These are phyloP conservation scores for Fagopyrum tataricum DNA, from an alignment of 148 eudicot species.

Conservation along the genomic window DNA sequence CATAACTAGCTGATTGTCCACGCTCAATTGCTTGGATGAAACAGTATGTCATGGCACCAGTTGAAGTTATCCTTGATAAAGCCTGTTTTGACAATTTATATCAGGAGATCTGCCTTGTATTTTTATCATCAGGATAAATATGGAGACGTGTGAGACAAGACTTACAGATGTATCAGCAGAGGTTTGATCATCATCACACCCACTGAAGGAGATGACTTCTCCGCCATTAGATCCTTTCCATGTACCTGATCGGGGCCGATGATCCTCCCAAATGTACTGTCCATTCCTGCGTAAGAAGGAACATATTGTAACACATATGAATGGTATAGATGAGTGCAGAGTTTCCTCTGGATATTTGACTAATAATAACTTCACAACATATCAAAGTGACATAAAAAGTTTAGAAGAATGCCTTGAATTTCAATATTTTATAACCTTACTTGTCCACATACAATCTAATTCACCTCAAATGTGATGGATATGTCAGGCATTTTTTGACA, in stretches of 20 bases:
- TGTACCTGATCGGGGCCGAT: conserved; percentile 78
- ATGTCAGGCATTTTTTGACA: neutral
- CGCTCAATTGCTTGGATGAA: conserved; percentile 93
- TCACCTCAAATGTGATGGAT: neutral
- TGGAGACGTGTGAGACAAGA: conserved; percentile 1
- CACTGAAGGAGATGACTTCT: conserved; percentile 90
- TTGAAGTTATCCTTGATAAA: conserved; percentile 79
- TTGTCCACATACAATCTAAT: neutral
- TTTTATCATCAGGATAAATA: neutral
- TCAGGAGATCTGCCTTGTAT: conserved; percentile 1
- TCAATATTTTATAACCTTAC: neutral
- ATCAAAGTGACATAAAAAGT: neutral
- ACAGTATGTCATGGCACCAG: conserved; percentile 96
- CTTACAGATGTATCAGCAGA: conserved; percentile 95
- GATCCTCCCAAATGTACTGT: conserved; percentile 89
- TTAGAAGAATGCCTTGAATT: neutral
- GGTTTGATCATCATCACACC: conserved; percentile 93
- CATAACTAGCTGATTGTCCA: conserved; percentile 78
- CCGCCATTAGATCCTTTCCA: conserved; percentile 96
- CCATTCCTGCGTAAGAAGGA: conserved; percentile 40
- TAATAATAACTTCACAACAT: neutral
- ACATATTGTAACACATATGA: neutral
- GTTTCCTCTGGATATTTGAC: neutral
- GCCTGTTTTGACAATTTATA: conserved; percentile 44
- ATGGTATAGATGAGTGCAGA: neutral